Base-by-base conservation (phyloP, 306 rosid genomes). In the Comarum palustre region DNA sequence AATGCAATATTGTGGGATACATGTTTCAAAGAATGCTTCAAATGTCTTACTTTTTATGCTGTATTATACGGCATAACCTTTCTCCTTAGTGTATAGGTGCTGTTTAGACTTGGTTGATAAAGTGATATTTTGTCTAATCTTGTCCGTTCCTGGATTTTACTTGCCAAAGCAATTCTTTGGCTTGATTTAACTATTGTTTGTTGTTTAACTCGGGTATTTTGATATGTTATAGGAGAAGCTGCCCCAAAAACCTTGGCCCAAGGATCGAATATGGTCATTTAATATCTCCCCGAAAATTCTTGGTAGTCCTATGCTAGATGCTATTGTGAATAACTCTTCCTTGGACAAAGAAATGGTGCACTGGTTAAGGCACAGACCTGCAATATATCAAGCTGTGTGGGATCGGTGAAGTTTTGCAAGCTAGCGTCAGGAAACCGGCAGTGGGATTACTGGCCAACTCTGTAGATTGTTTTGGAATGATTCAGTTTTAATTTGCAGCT, bases 241-340 rank as follows among this genome's bases (percentile, higher is more conserved):
- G 80, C 87, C 92, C 8, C 97, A 95, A 81, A 91, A 82, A 78
- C 82, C 93, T 20, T 95, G 97, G 99, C 96, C 99, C 6, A 90
- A 87, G 84, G 99, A 95, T 79, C 82, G 84, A 73, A 91, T 95
- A 87, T 95, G 99, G 99, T 88, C 85, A 39, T 95, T 90, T 83
- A 88, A 85, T 84, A 88, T 68, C 82, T 75, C 20, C 68, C 89
- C 88, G 0, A 91, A 83, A 77, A 74, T 95, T 71, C 70, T 95
- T 69, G 96, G 97, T 69, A 95, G 99, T 84, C 99, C 99, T 4
- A 92, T 90, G 97, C 84, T 95, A 71, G 99, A 95, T 45, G 81
- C 93, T 16, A 92, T 88, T 41, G 73, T 88, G 69, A 80, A 75
- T 75, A 85, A 83, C 66, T 58, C 89, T 71, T 61, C 86, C 25